phyloP scores from a whole-genome alignment of 257 asterid species.

The Parsonsia alboflavescens region DNA sequence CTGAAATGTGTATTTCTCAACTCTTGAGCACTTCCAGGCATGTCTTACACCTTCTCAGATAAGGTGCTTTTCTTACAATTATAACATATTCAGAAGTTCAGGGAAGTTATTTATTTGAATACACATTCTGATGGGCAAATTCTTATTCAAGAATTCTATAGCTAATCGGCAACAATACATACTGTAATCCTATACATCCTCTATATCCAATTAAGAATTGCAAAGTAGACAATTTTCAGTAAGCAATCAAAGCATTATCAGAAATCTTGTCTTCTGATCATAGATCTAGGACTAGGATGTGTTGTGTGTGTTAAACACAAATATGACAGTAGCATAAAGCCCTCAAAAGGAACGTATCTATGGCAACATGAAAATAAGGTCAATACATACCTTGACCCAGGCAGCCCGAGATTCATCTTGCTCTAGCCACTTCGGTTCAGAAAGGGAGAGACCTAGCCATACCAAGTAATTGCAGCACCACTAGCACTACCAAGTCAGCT shows the following conservation, averaged over 20 bases:
- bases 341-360: slow-evolving; percentile 8
- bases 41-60: background rate
- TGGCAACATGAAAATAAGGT: background rate
- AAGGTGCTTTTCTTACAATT: background rate
- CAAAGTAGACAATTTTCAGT: background rate
- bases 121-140: background rate
- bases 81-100: background rate
- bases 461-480: no score
- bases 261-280: background rate
- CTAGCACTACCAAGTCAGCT: no score
- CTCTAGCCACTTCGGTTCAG: slow-evolving; percentile 47
- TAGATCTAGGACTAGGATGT: background rate
- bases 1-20: background rate
- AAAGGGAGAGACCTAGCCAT: slow-evolving; percentile 31
- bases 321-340: background rate
- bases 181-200: background rate
- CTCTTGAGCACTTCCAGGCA: background rate
- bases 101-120: background rate
- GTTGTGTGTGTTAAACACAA: background rate
- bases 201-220: background rate
- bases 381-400: slow-evolving; percentile 83
- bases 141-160: background rate
- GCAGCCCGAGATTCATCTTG: slow-evolving; percentile 74
- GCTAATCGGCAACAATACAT: background rate
- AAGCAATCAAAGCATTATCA: background rate